Base-by-base conservation (phyloP, 805 yeast species). In the Wickerhamomyces chambardii region DNA sequence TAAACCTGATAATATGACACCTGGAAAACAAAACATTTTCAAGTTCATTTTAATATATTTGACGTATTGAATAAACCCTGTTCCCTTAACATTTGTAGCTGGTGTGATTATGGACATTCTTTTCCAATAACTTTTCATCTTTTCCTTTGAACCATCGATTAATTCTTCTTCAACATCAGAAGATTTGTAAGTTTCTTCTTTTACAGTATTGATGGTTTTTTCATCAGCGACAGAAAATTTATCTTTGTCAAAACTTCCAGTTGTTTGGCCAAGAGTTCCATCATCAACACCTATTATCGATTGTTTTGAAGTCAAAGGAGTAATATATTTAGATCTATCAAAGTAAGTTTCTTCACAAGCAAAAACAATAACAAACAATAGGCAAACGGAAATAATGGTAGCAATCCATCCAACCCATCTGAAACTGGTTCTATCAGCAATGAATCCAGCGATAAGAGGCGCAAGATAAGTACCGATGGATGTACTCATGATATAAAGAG, bases 401-500 rank as follows among this genome's bases (percentile, higher is more conserved):
- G 75, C 77, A 43, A 66, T 50, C 70, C 77, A 77, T 25, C 87
- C 86, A 6, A 82, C 84, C 94, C 94, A 84, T 47, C 82, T 64
- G 61, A 83, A 84, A n/a, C 74, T 68, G 19, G 70, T 63, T 31
- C 68, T 58, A 31, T 73, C 67, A 8, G 77, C 70, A 43, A 82
- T 73, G 46, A 77, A 75, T n/a, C 86, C 87, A 15, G 86, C 89
- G 43, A 82, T 68, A 35, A 84, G 58, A 2, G 95, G 94, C 3
- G 92, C 90, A 40, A 84, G 58, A 51, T 78, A 84, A 2, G 89
- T 79, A 36, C 92, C 90, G 12, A 78, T 70, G 25, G 87, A 76
- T 4, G 86, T 77, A 18, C 84, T 78, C 58, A 83, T 50, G 42
- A 82, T 83, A 57, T 84, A 85, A 14, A 77, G 63, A 0, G 92